Conservation (phyloP, 1,284 basidiomycete species). For the Anthracocystis setariae region DNA sequence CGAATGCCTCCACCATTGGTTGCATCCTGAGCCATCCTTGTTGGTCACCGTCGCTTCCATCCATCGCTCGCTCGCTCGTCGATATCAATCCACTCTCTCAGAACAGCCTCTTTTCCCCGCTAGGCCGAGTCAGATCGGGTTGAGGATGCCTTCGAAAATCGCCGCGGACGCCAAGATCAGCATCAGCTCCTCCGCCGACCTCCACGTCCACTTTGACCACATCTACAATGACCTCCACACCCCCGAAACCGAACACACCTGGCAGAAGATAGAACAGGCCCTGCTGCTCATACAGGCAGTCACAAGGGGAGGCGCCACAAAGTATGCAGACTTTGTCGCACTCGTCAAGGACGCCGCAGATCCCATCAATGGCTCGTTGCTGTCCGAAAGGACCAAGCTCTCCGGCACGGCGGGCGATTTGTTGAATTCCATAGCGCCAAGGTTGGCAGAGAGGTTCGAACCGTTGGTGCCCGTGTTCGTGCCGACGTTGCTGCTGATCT, state of each 20-base stretch:
- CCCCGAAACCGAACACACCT: slow-evolving; percentile 61
- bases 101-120: no score
- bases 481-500: slow-evolving; percentile 69
- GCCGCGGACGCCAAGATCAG: slow-evolving; percentile 26
- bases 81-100: no score
- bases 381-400: slow-evolving; percentile 70
- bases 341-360: slow-evolving; percentile 41
- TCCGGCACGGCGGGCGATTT: slow-evolving; percentile 70
- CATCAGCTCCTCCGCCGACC: slow-evolving; percentile 10
- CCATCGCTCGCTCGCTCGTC: no score
- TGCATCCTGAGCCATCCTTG: no score
- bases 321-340: slow-evolving; percentile 44
- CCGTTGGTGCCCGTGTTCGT: slow-evolving; percentile 69
- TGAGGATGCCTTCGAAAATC: slow-evolving; percentile 18
- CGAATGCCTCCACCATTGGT: no score
- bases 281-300: slow-evolving; percentile 52
- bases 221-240: slow-evolving; percentile 25
- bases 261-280: slow-evolving; percentile 56
- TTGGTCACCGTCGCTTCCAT: no score
- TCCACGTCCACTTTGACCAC: slow-evolving; percentile 25
- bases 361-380: slow-evolving; percentile 62
- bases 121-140: no score
- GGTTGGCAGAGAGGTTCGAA: slow-evolving; percentile 68
- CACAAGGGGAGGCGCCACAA: slow-evolving; percentile 59
- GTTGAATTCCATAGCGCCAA: slow-evolving; percentile 70